Percentiles rank a stretch among this genome's conserved stretches.
Evolutionary conservation across 805 yeast genomes (phyloP).

Genomic region (Candida ipomoeae): DNA sequence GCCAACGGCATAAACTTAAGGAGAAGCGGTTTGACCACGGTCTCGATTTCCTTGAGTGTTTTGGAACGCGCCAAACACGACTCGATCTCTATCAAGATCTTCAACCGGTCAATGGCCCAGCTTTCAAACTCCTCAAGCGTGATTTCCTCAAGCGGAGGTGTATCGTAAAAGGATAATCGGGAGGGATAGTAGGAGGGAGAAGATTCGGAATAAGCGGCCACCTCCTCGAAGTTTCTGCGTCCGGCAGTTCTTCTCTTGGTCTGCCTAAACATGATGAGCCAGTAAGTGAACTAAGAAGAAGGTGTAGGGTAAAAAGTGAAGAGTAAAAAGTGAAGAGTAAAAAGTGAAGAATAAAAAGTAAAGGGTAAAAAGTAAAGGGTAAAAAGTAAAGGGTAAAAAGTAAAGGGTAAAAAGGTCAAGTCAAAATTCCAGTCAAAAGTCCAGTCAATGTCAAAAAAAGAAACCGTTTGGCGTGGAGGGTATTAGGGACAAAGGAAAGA

Average conservation of each 20-base stretch:
- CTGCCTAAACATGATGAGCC: constrained; percentile 57
- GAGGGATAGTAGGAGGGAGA: constrained; percentile 44
- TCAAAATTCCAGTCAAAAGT: no score
- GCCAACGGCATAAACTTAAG: constrained; percentile 61
- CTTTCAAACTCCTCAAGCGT: constrained; percentile 88
- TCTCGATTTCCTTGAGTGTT: constrained; percentile 60
- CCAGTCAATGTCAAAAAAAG: no score
- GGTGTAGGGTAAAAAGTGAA: background rate
- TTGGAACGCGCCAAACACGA: constrained; percentile 64
- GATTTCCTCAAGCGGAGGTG: constrained; percentile 80
- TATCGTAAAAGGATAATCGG: constrained; percentile 68
- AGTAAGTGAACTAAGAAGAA: no score
- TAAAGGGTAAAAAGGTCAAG: no score
- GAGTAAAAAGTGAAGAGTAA: background rate
- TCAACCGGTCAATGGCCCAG: constrained; percentile 92
- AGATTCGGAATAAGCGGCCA: constrained; percentile 24
- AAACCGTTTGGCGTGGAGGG: no score
- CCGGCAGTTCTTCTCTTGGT: constrained; percentile 72
- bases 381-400: background rate
- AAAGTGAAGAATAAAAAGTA: background rate
- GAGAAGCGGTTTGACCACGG: constrained; percentile 60
- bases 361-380: background rate
- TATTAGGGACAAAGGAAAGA: no score
- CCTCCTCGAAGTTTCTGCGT: constrained; percentile 57
- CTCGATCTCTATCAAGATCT: constrained; percentile 80